These are phyloP conservation scores for Salisapilia sapeloensis DNA, from an alignment of 352 stramenopile genomes.

Conservation along the genomic window DNA sequence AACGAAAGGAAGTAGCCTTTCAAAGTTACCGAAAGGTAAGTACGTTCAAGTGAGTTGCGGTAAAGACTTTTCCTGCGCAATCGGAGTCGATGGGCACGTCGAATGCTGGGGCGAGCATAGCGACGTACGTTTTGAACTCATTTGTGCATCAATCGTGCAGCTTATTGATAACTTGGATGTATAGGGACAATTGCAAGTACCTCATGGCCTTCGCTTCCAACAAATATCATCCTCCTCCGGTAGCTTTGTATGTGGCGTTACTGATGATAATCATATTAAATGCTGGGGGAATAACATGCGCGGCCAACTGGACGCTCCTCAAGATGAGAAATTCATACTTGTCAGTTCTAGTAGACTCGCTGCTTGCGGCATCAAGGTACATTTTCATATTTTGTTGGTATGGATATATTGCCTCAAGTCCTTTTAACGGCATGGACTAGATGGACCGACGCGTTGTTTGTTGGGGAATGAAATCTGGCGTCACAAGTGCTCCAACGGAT, in stretches of 20 bases:
- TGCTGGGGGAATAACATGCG: slow-evolving; percentile 72
- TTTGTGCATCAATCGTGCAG: background rate
- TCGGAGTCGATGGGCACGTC: slow-evolving; percentile 23
- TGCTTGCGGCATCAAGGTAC: slow-evolving; percentile 41
- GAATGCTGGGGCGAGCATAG: slow-evolving; percentile 57
- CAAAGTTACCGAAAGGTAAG: slow-evolving; percentile 17
- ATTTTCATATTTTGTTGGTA: background rate
- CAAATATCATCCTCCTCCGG: slow-evolving; percentile 48
- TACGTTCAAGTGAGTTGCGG: slow-evolving; percentile 70
- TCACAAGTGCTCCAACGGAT: slow-evolving; percentile 24
- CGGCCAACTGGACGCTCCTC: slow-evolving; percentile 26
- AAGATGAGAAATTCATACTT: slow-evolving; percentile 27
- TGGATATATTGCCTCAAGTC: slow-evolving; percentile 3
- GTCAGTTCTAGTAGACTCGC: slow-evolving; percentile 48
- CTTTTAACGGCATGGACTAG: slow-evolving; percentile 7
- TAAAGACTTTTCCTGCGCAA: slow-evolving; percentile 41
- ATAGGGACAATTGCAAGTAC: slow-evolving; percentile 33
- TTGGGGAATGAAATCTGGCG: slow-evolving; percentile 53
- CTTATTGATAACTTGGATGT: slow-evolving; percentile 2
- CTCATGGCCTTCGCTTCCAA: slow-evolving; percentile 16
- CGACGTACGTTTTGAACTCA: slow-evolving; percentile 9
- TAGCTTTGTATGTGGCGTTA: slow-evolving; percentile 53
- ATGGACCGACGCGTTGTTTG: slow-evolving; percentile 37
- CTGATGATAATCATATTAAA: slow-evolving; percentile 16
- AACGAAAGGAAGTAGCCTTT: slow-evolving; percentile 12